Evolutionary conservation across 1,139 yeast species (phyloP).

Genomic region (Pichia sp.): DNA sequence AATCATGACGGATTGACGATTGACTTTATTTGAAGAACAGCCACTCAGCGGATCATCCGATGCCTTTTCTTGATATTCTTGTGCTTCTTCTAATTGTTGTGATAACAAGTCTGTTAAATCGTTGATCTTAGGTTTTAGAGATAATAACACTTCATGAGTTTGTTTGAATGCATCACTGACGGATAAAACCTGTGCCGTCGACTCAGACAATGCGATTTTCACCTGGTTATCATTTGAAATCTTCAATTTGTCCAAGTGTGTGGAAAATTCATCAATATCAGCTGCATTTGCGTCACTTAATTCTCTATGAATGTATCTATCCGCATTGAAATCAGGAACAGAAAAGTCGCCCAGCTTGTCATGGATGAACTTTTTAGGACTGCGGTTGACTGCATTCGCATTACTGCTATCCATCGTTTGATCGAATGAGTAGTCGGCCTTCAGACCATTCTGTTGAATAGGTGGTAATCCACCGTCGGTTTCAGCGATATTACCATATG

Average conservation of each 20-base stretch:
- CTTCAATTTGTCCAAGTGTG: constrained; percentile 9
- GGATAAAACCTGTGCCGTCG: constrained; percentile 68
- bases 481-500: constrained; percentile 6
- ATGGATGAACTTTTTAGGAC: constrained; percentile 1
- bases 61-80: constrained; percentile 7
- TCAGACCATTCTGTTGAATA: neutral
- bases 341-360: constrained; percentile 10
- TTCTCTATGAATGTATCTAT: constrained; percentile 8
- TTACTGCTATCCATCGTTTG: neutral
- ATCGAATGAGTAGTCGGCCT: neutral
- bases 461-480: neutral
- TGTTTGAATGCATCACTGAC: constrained; percentile 64
- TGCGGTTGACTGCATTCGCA: neutral
- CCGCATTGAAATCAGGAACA: constrained; percentile 7
- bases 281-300: constrained; percentile 18
- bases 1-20: constrained; percentile 20
- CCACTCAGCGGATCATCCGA: constrained; percentile 46
- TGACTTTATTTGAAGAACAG: constrained; percentile 22
- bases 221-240: constrained; percentile 54
- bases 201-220: constrained; percentile 62
- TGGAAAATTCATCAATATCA: constrained; percentile 17
- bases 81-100: constrained; percentile 59
- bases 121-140: constrained; percentile 56
- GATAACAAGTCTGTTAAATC: constrained; percentile 62
- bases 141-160: constrained; percentile 64